Evolutionary conservation across 192 early-diverging fungal species (phyloP), one percentile per base, ranked within the genome.

Genomic region (Funneliformis mosseae): DNA sequence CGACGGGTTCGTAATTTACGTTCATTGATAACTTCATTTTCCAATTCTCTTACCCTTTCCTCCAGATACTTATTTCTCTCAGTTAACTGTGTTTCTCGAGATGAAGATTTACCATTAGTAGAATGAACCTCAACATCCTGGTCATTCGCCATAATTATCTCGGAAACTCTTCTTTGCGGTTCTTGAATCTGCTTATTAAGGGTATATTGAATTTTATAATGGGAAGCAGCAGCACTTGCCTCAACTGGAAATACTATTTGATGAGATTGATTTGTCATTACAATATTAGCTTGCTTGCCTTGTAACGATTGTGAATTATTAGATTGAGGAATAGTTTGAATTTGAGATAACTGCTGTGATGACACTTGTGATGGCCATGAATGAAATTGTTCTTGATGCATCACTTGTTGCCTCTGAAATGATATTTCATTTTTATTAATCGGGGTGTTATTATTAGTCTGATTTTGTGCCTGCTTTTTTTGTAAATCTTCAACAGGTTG

Each of bases 1-100:
- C 76, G 16, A 39, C 45, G 45, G 39, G 10, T 48, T 21, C 45
- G 77, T 39, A 23, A 27, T 70, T 69, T 79, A 55, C 77, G 77
- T 21, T 79, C 77, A 39, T 69, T 67, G 70, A 64, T 64, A 55
- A 79, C 42, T 55, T 79, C 77, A 67, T 79, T 79, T 18, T 79
- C 77, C 8, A 79, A 59, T 60, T 79, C 77, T 25, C 45, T 21
- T 46, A 79, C 77, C 25, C 77, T 23, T 9, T 48, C 62, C 46
- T 79, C 67, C 7, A 79, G 38, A 14, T 69, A 79, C n/a, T 21
- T 60, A 69, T 79, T 79, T 48, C 67, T 45, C 39, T 69, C 77
- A 41, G 33, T 68, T n/a, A 79, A 25, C 33, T 68, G 21, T 23
- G 45, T 63, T 66, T 67, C 64, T 39, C 50, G 28, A 16, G 25